Evolutionary conservation across 2,329 filamentous ascomycete genomes (phyloP), one percentile per base, ranked within the genome.

Genomic region (Colletotrichum falcatum): DNA sequence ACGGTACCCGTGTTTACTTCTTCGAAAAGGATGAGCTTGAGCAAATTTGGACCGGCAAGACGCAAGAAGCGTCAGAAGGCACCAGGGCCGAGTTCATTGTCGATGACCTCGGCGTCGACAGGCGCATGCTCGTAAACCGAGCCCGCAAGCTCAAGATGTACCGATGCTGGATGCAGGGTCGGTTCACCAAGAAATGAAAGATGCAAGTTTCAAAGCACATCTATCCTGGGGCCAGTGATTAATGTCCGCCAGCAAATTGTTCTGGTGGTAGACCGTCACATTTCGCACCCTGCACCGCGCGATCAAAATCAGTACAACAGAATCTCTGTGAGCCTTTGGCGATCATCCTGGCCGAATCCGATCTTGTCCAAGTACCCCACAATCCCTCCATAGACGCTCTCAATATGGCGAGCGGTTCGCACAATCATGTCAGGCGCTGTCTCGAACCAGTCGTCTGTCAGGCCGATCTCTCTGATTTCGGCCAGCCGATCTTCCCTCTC

Each of bases 1-100:
- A 99, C 80, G 96, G 96, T 1, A 99, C 96, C 5, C 88, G 96
- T 8, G 96, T 99, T 0, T 99, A 98, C 81, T 99, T 99, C 81
- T 99, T 99, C 77, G 95, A 98, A 67, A 87, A 90, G 79, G 91
- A 95, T 42, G 92, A 99, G 82, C 84, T 99, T 64, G 86, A 88
- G 63, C 80, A 87, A 53, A 95, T 98, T 70, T 98, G 95, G 95
- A 85, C 86, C 30, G 88, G 87, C 42, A 73, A 79, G 73, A 71
- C 68, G 30, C 78, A 78, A 61, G 74, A 70, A 59, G 72, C 61
- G 68, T 72, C 58, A 35, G 75, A 77, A 65, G 73, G 74, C 44
- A 75, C 81, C 60, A 74, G 78, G 65, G 76, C 77, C 18, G 79
- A 79, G 1, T 94, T 98, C 76, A 89, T 94, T 59, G 83, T 97